phyloP scores from a whole-genome alignment of 805 yeast species.

The Zygosaccharomyces gambellarensis region DNA sequence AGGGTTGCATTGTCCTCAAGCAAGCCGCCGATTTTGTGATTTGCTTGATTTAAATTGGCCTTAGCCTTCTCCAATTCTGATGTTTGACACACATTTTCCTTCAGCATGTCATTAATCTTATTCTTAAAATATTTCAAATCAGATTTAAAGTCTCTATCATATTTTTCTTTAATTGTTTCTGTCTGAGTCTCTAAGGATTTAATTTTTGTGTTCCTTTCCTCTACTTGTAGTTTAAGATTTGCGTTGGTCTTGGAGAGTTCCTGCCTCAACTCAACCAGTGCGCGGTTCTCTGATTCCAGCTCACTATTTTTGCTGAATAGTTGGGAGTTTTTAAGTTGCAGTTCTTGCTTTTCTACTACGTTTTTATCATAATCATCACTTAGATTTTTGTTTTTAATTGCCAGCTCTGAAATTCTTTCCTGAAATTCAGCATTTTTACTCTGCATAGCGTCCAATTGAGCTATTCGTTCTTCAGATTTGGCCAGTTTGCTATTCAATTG shows the following conservation, averaged over 20 bases:
- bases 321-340: neutral
- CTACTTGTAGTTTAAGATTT: neutral
- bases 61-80: neutral
- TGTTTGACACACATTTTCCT: conserved; percentile 1
- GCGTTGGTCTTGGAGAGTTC: neutral
- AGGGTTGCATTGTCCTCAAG: neutral
- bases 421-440: neutral
- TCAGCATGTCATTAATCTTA: conserved; percentile 1
- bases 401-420: neutral
- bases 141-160: conserved; percentile 1
- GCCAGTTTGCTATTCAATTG: neutral
- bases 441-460: neutral
- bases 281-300: neutral
- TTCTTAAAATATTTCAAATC: conserved; percentile 4
- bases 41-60: neutral
- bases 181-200: neutral
- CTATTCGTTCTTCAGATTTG: neutral
- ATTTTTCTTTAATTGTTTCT: neutral
- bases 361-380: neutral
- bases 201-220: conserved; percentile 1
- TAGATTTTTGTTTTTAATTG: neutral
- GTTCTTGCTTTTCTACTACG: neutral
- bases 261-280: neutral
- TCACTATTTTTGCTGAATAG: neutral
- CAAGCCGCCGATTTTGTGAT: neutral